Conservation (phyloP, 106 monocot genomes). For the Xerophyta viscosa region DNA sequence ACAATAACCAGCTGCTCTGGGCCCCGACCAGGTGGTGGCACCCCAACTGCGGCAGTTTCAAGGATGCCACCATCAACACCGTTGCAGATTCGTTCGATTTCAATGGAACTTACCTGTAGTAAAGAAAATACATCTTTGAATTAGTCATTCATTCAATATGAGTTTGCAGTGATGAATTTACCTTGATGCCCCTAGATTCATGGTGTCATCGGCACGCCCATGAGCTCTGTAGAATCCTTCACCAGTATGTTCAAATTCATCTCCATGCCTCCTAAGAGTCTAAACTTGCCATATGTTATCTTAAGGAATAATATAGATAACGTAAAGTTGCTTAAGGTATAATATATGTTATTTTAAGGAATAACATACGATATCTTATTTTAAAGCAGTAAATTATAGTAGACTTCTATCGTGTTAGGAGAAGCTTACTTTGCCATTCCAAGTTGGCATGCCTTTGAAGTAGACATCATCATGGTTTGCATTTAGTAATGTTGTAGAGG, state of each 20-base stretch:
- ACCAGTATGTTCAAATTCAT: slow-evolving; percentile 74
- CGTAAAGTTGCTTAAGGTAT: no score
- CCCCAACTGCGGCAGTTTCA: slow-evolving; percentile 88
- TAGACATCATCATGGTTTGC: slow-evolving; percentile 79
- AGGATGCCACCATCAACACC: slow-evolving; percentile 52
- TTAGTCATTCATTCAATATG: no score
- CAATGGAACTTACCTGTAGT: slow-evolving; percentile 78
- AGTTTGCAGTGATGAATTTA: slow-evolving; percentile 3
- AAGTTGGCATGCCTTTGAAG: slow-evolving; percentile 81
- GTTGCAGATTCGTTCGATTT: slow-evolving; percentile 85
- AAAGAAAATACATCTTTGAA: no score
- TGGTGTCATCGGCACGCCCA: slow-evolving; percentile 96
- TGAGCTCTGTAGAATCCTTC: slow-evolving; percentile 83
- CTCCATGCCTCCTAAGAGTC: slow-evolving; percentile 90
- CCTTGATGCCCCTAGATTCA: slow-evolving; percentile 99
- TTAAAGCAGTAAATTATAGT: no score
- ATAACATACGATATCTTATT: no score
- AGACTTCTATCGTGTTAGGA: no score
- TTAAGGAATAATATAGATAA: not conserved
- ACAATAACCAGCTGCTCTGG: slow-evolving; percentile 77
- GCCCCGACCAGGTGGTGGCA: slow-evolving; percentile 78
- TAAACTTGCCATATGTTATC: slow-evolving; percentile 15
- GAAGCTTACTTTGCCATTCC: slow-evolving; percentile 60
- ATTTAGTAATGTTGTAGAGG: slow-evolving; percentile 73
- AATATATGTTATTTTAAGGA: no score